A percentile compares a stretch with the other conserved stretches of the same genome.
Evolutionary conservation across 2,329 filamentous ascomycete species (phyloP).

Genomic region (Penicillium sp.): DNA sequence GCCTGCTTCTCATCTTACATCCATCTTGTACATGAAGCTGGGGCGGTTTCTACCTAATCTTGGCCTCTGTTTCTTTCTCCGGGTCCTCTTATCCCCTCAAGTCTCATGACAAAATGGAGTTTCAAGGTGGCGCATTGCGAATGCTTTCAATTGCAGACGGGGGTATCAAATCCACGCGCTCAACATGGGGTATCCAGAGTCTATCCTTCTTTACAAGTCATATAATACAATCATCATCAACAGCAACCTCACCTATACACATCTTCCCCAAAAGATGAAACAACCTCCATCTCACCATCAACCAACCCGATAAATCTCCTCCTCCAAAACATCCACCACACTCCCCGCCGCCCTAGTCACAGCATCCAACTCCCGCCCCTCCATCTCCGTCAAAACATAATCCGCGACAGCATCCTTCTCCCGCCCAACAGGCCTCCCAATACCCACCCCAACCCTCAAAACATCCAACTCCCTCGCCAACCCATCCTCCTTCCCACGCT

Average conservation of each 20-base stretch:
- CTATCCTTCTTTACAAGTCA: background rate
- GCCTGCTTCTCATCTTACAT: conserved; percentile 4
- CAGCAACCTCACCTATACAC: background rate
- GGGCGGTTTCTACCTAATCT: conserved; percentile 39
- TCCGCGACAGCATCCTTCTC: conserved; percentile 70
- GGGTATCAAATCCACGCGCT: conserved; percentile 3
- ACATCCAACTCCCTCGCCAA: conserved; percentile 44
- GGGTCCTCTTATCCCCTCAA: background rate
- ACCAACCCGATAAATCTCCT: conserved; percentile 48
- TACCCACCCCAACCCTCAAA: conserved; percentile 77
- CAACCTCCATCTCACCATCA: background rate
- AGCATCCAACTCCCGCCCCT: conserved; percentile 55
- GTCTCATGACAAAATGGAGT: background rate
- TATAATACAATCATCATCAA: background rate
- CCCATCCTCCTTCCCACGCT: conserved; percentile 3
- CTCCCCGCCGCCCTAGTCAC: conserved; percentile 57
- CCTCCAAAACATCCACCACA: conserved; percentile 60
- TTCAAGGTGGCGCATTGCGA: background rate
- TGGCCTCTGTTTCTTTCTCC: background rate
- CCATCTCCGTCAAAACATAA: conserved; percentile 78
- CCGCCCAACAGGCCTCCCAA: conserved; percentile 78
- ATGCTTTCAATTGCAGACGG: conserved; percentile 5
- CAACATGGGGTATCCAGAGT: background rate
- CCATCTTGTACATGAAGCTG: conserved; percentile 24
- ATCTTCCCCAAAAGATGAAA: background rate